Base-by-base conservation (phyloP, 257 asterid genomes). In the Cynanchum wilfordii region DNA sequence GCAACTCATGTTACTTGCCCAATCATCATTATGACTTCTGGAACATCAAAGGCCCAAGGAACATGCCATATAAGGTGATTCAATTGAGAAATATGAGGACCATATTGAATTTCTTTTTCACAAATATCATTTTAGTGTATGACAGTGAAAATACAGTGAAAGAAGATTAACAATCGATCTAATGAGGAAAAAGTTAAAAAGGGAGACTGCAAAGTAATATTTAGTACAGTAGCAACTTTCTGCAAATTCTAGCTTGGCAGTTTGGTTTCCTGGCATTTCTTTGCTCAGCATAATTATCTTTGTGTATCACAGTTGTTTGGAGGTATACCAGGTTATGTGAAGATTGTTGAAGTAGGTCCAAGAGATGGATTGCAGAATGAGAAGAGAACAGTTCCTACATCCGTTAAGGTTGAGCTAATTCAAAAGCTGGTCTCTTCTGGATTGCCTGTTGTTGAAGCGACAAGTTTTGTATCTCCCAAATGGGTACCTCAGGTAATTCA, bases 261-360 rank as follows among this genome's bases (percentile, higher is more conserved):
- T 22, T 38, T 5, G 7, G 20, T 67, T 20, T 12, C 52, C 7
- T 20, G 16, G 8, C 15, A 20, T 36, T 36, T 47, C 44, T 64
- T 33, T 69, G 66, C 73, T 59, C 63, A 54, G 33, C 77, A 63
- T 11, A 19, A 64, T 36, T 56, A 70, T 67, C n/a, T 63, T 71
- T 76, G 76, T 60, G 50, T 70, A 68, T 71, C 45, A 78, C 80
- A 91, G 98, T 79, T 91, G 67, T 83, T 88, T 79, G 85, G 79
- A 81, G 89, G 81, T 72, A 69, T 94, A 36, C 97, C 97, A 24
- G 86, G 79, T 72, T 82, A 79, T 63, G 97, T 94, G 81, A 91
- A 94, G 90, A 88, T 94, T 71, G 97, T 94, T 29, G 98, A 91
- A 85, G 97, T 91, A 70, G 96, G 98, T 76, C 96, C 99, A 33